These are phyloP conservation scores for Myochromella boudieri DNA, from an alignment of 768 basidiomycete genomes.

Conservation along the genomic window DNA sequence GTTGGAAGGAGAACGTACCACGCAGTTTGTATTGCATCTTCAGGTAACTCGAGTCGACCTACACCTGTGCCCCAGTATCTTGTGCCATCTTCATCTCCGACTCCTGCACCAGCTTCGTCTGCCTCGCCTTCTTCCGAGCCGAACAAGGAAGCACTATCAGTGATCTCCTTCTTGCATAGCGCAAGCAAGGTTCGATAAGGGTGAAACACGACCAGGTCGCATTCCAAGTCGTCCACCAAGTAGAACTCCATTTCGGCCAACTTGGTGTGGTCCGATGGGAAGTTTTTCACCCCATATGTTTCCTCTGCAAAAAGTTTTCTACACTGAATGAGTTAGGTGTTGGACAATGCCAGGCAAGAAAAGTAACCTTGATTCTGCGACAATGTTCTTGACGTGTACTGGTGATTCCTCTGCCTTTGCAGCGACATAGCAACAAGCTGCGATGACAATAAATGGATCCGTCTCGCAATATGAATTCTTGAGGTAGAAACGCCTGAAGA, in stretches of 20 bases:
- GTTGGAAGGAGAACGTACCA: slow-evolving; percentile 54
- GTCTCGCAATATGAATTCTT: slow-evolving; percentile 96
- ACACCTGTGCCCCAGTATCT: slow-evolving; percentile 82
- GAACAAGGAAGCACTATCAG: slow-evolving; percentile 34
- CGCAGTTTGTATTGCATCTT: slow-evolving; percentile 82
- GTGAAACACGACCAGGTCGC: slow-evolving; percentile 91
- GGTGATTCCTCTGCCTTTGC: slow-evolving; percentile 98
- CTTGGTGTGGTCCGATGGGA: slow-evolving; percentile 85
- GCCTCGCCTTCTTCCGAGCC: slow-evolving; percentile 53
- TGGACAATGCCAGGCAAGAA: slow-evolving; percentile 60
- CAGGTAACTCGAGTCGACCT: slow-evolving; percentile 74
- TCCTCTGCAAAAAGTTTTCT: slow-evolving; percentile 38
- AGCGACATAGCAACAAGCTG: slow-evolving; percentile 93
- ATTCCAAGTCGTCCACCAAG: slow-evolving; percentile 94
- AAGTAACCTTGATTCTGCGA: slow-evolving; percentile 75
- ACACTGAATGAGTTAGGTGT: background rate
- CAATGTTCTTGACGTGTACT: slow-evolving; percentile 90
- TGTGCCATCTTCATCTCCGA: slow-evolving; percentile 50
- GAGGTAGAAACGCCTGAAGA: slow-evolving; percentile 95
- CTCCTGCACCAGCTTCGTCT: slow-evolving; percentile 51
- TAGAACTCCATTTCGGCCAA: slow-evolving; percentile 99
- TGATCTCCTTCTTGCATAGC: slow-evolving; percentile 64
- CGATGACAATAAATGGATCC: slow-evolving; percentile 89
- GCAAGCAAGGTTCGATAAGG: slow-evolving; percentile 89
- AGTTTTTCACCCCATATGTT: slow-evolving; percentile 74